A percentile compares a stretch with the other conserved stretches of the same genome.
These are phyloP conservation scores for Annulohypoxylon stygium DNA, from an alignment of 495 filamentous ascomycete species.

Conservation along the genomic window DNA sequence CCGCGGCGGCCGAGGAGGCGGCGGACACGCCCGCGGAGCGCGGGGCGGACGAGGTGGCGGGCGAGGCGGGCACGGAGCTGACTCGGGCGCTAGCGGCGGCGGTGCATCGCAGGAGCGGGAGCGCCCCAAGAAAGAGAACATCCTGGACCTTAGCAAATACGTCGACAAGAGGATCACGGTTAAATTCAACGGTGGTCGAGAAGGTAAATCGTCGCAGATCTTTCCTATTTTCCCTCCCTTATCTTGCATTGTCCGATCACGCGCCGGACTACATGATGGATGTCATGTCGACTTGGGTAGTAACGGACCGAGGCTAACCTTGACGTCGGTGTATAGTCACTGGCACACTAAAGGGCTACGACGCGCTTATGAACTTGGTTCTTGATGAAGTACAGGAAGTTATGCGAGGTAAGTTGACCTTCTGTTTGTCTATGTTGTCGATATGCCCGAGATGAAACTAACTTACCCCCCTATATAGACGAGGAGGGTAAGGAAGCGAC, in stretches of 20 bases:
- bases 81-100: constrained; percentile 48
- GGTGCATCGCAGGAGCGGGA: constrained; percentile 67
- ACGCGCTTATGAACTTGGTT: constrained; percentile 97
- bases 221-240: not conserved
- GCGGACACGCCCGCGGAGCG: constrained; percentile 52
- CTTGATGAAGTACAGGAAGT: constrained; percentile 93
- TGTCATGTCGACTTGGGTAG: not conserved
- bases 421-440: not conserved
- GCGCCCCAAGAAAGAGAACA: constrained; percentile 97
- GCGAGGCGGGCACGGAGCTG: constrained; percentile 53
- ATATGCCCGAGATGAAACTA: constrained; percentile 4
- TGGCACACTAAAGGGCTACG: constrained; percentile 92
- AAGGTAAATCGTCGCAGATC: constrained; percentile 70
- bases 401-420: constrained; percentile 74
- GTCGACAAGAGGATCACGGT: constrained; percentile 95
- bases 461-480: constrained; percentile 65
- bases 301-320: constrained; percentile 1
- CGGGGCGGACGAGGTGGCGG: constrained; percentile 65
- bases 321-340: constrained; percentile 68
- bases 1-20: constrained; percentile 59
- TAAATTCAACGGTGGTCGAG: constrained; percentile 95
- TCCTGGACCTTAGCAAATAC: constrained; percentile 93
- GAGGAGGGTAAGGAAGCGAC: constrained; percentile 91
- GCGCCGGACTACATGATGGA: not conserved
- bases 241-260: not conserved